phyloP scores from a whole-genome alignment of 2,329 filamentous ascomycete genomes.

The Colletotrichum kahawae region DNA sequence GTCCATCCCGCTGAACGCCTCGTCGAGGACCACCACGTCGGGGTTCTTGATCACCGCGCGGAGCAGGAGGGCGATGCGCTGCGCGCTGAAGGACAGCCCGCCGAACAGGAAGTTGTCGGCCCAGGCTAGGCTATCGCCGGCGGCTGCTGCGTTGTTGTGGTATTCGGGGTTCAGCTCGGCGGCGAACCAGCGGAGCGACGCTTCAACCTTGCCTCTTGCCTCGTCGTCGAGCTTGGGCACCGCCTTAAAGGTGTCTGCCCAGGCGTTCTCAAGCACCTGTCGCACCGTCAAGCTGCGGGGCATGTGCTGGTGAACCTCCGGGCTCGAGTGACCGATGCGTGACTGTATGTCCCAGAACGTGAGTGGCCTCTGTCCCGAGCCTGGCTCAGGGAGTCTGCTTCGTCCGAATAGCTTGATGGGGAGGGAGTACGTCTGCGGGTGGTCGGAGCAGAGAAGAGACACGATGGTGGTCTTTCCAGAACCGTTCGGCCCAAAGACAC shows the following conservation, averaged over 20 bases:
- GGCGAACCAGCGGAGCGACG: constrained; percentile 78
- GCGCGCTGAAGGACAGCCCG: constrained; percentile 77
- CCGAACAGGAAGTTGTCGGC: constrained; percentile 73
- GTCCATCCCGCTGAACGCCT: constrained; percentile 88
- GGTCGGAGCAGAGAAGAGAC: constrained; percentile 91
- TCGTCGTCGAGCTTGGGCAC: constrained; percentile 67
- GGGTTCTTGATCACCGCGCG: constrained; percentile 81
- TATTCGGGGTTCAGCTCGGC: constrained; percentile 71
- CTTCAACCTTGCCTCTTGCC: constrained; percentile 66
- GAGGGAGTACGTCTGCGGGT: constrained; percentile 90
- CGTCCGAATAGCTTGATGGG: constrained; percentile 87
- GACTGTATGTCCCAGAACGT: constrained; percentile 93
- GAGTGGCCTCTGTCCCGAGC: constrained; percentile 70
- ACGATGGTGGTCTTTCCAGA: constrained; percentile 96
- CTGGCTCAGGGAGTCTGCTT: constrained; percentile 76
- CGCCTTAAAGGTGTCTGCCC: constrained; percentile 84
- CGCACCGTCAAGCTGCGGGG: constrained; percentile 77
- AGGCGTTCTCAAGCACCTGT: constrained; percentile 81
- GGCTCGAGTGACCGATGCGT: constrained; percentile 89
- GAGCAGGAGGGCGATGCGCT: constrained; percentile 85
- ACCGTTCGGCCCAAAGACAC: constrained; percentile 90
- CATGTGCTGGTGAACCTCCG: constrained; percentile 93
- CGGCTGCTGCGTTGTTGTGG: constrained; percentile 27
- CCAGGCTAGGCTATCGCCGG: constrained; percentile 57
- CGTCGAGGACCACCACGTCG: constrained; percentile 84